These are phyloP conservation scores for Penicillium simplicissimum DNA, from an alignment of 495 filamentous ascomycete species.

Conservation along the genomic window DNA sequence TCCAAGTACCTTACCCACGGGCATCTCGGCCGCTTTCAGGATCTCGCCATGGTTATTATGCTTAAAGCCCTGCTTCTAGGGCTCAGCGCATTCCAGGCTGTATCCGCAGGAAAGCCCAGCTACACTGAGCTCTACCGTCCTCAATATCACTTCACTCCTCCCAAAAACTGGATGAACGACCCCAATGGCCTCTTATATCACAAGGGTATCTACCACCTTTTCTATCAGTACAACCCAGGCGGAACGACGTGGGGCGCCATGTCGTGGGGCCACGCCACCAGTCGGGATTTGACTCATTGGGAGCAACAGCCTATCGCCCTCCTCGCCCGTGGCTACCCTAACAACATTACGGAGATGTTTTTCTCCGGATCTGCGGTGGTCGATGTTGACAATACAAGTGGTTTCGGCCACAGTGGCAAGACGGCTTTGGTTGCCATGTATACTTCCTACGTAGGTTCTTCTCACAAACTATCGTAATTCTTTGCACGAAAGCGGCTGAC, in stretches of 20 bases:
- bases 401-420: constrained; percentile 52
- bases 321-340: constrained; percentile 41
- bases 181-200: constrained; percentile 56
- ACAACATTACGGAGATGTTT: constrained; percentile 48
- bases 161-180: constrained; percentile 59
- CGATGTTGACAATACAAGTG: constrained; percentile 58
- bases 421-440: constrained; percentile 59
- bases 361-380: constrained; percentile 56
- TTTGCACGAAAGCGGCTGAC: neutral
- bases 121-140: constrained; percentile 41
- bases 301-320: constrained; percentile 39
- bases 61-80: neutral
- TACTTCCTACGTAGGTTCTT: constrained; percentile 43
- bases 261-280: constrained; percentile 46
- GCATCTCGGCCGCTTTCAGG: neutral
- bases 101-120: neutral
- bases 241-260: constrained; percentile 38
- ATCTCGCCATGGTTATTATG: neutral
- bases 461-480: neutral
- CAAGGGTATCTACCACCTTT: constrained; percentile 41
- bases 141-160: constrained; percentile 53
- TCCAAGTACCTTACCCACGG: neutral
- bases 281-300: constrained; percentile 43
- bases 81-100: neutral
- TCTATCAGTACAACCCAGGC: constrained; percentile 44